Base-by-base conservation (phyloP, 2,329 filamentous ascomycete genomes). In the Talaromyces piceae region DNA sequence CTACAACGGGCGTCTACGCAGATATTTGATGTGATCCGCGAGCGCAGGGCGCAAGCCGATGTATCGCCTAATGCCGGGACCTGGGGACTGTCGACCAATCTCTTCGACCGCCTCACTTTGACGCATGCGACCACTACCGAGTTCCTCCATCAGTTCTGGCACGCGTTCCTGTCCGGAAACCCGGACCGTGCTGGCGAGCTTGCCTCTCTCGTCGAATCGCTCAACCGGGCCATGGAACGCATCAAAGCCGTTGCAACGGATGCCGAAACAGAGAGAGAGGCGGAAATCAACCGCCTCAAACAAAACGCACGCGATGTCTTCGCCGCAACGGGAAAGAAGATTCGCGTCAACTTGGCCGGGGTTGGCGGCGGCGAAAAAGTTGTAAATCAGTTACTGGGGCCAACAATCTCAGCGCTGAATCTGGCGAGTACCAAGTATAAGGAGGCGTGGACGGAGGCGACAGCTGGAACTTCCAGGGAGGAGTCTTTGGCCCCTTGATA, bases 111-210 rank as follows among this genome's bases (percentile, higher is more conserved):
- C 16, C 63, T 87, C n/a, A 77, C 74, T 11, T 76, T 87, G 50
- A 95, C 91, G 0, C 90, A 97, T 66, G 91, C 91, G 49, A 98
- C 93, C 0, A 94, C 89, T 0, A 86, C 88, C 31, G 93, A 98
- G 64, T 98, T 97, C 62, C 74, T 98, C n/a, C 88, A 91, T 61
- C 94, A 97, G 67, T 98, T 98, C 73, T 98, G 91, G 91, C 80
- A 82, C 28, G 83, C 91, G 0, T 98, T 95, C 63, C 77, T 95
- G 23, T 96, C 91, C 0, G 91, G 91, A 12, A 88, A 96, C 63
- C 73, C 87, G 1, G 84, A 88, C 54, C 84, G 88, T 28, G 88
- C 88, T 0, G 77, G 78, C 39, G 91, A 98, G 69, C 77, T 96
- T 12, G 82, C 84, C 5, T 89, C 87, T 55, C 78, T 96, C 44